phyloP scores from a whole-genome alignment of 2,329 filamentous ascomycete genomes.

The Aspergillus fumigatiaffinis region DNA sequence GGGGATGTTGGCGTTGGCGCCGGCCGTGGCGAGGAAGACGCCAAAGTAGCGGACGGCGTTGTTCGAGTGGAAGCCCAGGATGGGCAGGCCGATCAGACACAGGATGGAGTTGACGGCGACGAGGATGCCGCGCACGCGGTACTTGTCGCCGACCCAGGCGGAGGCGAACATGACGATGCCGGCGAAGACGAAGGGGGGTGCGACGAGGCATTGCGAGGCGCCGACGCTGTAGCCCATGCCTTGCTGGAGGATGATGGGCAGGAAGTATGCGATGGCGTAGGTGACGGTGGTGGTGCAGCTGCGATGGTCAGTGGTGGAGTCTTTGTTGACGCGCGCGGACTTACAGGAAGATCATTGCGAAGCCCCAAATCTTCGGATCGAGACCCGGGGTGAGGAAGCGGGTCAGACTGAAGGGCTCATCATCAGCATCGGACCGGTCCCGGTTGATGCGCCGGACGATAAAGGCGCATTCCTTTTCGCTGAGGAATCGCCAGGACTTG shows the following conservation, averaged over 20 bases:
- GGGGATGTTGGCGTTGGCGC: constrained; percentile 74
- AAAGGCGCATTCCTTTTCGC: constrained; percentile 42
- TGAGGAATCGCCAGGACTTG: constrained; percentile 33
- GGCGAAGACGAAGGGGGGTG: constrained; percentile 65
- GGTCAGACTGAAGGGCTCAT: constrained; percentile 45
- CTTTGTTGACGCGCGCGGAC: constrained; percentile 18
- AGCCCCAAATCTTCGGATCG: constrained; percentile 55
- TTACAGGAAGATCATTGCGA: constrained; percentile 51
- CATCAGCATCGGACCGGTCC: constrained; percentile 50
- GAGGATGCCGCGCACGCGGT: constrained; percentile 62
- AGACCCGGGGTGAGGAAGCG: constrained; percentile 46
- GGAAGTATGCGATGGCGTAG: constrained; percentile 74
- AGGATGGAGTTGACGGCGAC: constrained; percentile 64
- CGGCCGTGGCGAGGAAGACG: constrained; percentile 69
- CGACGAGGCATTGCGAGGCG: constrained; percentile 65
- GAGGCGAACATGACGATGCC: constrained; percentile 59
- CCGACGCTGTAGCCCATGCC: constrained; percentile 63
- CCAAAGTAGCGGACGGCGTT: constrained; percentile 66
- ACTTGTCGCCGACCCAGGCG: constrained; percentile 65
- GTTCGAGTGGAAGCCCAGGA: constrained; percentile 64
- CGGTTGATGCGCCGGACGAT: constrained; percentile 50
- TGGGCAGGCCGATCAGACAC: constrained; percentile 64
- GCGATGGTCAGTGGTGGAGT: background rate
- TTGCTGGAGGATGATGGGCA: constrained; percentile 66
- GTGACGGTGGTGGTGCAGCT: constrained; percentile 63